Evolutionary conservation across 768 basidiomycete genomes (phyloP), one percentile per base, ranked within the genome.

Genomic region (Terana coerulea): DNA sequence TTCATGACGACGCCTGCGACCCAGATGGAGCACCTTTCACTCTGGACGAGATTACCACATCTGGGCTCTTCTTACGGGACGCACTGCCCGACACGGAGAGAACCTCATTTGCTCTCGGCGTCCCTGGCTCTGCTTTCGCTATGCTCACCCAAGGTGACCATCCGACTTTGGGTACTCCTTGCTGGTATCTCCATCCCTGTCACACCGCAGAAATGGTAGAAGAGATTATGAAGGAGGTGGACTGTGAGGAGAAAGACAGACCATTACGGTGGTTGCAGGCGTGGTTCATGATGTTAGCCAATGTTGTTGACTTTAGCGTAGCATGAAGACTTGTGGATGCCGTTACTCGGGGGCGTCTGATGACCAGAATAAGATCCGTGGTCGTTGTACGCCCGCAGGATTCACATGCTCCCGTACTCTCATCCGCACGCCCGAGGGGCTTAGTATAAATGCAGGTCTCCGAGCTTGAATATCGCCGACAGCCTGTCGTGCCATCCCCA

Each of bases 141-240:
- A 66, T 94, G 19, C 69, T 95, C 9, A 89, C 91, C 11, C 90
- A 91, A 59, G 88, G 88, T 8, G 93, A 95, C 51, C 93, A 95
- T 60, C 93, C 91, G 0, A 81, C 76, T 5, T 73, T 88, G 26
- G 85, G 83, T 19, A 80, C 72, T 2, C 83, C 85, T 8, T 84
- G 81, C 49, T 95, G 91, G 91, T 91, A 84, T 61, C 71, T 95
- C 33, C 93, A 95, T 64, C 93, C 93, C 9, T 95, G 93, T 64
- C 83, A 89, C 64, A 88, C 84, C 3, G 75, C 75, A 9, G 67
- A 66, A 29, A 79, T 82, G 1, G 79, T 95, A 1, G 69, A 71
- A 21, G 92, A 95, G 67, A 69, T 95, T 19, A 64, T 92, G 68
- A 58, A 61, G 19, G 86, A 82, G 54, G 65, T 72, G 10, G 63